Evolutionary conservation across 2,329 filamentous ascomycete species (phyloP), one percentile per base, ranked within the genome.

Genomic region (Ascochyta fabae): DNA sequence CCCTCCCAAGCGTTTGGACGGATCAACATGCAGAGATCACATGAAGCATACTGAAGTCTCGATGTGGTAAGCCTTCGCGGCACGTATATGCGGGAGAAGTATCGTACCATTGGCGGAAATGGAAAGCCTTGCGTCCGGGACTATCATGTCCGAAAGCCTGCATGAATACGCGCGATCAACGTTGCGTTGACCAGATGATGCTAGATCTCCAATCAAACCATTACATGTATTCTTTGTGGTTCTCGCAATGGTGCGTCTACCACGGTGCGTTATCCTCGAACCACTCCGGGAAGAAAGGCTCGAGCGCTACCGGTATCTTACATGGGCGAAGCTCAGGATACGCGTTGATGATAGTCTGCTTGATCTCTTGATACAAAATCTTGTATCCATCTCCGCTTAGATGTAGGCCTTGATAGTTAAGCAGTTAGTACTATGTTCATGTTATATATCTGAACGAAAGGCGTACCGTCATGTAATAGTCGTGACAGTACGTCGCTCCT

Each of bases 241-340:
- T 42, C 23, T 19, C 12, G 22, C 12, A 34, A 19, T 26, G 12
- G 43, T 34, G 34, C 33, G 8, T 26, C 44, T 29, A 51, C 48
- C 42, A 53, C 5, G 43, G 39, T 16, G 48, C 48, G 12, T 41
- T 44, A 10, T 34, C 34, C 41, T 58, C 55, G 33, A 53, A 54
- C 45, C 53, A 51, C 29, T 56, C 49, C 10, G 46, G 45, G 19
- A 57, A 60, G 24, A 60, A 50, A 7, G 48, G 53, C n/a, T 60
- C 48, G 13, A 60, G 42, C 31, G 57, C 57, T 34, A 60, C 42
- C 9, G 48, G 50, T 29, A 58, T 45, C 10, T 44, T 48, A 10
- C 41, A 48, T 12, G 54, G 47, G 8, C 40, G 26, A 27, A 58
- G 39, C 23, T 60, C 47, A 27, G 53, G 50, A 40, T 48, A 51